Evolutionary conservation across 257 asterid genomes (phyloP).

Genomic region (Paraleonurus japonicus): DNA sequence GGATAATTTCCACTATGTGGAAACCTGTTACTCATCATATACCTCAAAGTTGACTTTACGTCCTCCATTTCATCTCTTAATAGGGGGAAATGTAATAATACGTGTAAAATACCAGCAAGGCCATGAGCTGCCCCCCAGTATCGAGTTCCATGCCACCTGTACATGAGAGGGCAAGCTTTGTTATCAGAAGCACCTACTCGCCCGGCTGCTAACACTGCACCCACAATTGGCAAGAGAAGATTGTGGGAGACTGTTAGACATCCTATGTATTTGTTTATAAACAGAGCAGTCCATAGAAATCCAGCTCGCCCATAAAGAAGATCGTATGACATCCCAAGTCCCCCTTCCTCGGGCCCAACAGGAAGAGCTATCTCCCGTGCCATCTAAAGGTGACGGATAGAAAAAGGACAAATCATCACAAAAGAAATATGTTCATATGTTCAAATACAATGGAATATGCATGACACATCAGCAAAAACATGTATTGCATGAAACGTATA

Average conservation of each 20-base stretch:
- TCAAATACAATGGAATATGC: background rate
- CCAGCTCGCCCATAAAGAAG: conserved; percentile 76
- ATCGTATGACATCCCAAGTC: conserved; percentile 78
- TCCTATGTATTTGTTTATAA: conserved; percentile 59
- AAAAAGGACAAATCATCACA: background rate
- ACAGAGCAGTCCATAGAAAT: conserved; percentile 74
- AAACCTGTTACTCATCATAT: conserved; percentile 78
- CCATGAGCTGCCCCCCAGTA: conserved; percentile 96
- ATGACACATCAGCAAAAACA: background rate
- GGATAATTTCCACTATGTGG: conserved; percentile 83
- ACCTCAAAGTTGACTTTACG: conserved; percentile 53
- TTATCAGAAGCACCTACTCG: conserved; percentile 61
- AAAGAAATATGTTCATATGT: background rate
- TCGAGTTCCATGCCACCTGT: conserved; percentile 86
- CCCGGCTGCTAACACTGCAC: conserved; percentile 75
- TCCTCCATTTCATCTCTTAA: conserved; percentile 35
- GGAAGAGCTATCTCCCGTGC: conserved; percentile 74
- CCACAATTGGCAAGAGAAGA: conserved; percentile 63
- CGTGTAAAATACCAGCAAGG: conserved; percentile 72
- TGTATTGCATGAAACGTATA: background rate
- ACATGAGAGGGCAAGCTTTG: conserved; percentile 67
- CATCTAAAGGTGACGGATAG: conserved; percentile 33
- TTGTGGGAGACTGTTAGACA: conserved; percentile 39
- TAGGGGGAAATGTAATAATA: conserved; percentile 60
- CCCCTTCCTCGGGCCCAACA: conserved; percentile 80